A percentile compares a stretch with the other conserved stretches of the same genome.
Evolutionary conservation across 2,329 filamentous ascomycete species (phyloP).

Genomic region (Elsinoe perseae): DNA sequence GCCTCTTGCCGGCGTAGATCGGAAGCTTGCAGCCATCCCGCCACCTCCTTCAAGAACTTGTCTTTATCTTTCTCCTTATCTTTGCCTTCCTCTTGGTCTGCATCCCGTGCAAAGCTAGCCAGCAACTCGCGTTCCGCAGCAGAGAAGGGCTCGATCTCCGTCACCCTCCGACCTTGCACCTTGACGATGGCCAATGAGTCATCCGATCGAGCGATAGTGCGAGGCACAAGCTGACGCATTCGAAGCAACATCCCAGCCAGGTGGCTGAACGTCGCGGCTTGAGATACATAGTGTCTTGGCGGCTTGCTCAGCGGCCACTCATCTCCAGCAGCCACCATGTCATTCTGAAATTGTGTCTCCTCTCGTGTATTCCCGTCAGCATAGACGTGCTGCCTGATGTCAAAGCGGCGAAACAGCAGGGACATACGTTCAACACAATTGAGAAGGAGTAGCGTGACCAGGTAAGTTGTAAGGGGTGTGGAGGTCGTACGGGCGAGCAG

Average conservation of each 20-base stretch:
- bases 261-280: conserved; percentile 52
- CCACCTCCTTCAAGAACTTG: conserved; percentile 15
- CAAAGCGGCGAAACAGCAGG: conserved; percentile 42
- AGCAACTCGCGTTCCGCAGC: neutral
- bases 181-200: conserved; percentile 28
- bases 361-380: conserved; percentile 3
- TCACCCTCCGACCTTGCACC: conserved; percentile 11
- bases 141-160: conserved; percentile 3
- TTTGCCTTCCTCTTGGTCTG: neutral
- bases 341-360: neutral
- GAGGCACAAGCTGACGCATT: conserved; percentile 46
- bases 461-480: conserved; percentile 51
- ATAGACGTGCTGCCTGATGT: conserved; percentile 10
- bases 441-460: conserved; percentile 52
- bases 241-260: conserved; percentile 51
- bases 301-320: conserved; percentile 48
- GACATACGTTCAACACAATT: conserved; percentile 54
- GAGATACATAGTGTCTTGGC: conserved; percentile 45
- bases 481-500: conserved; percentile 51
- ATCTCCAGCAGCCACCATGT: neutral
- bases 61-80: conserved; percentile 19
- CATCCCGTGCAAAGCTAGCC: neutral
- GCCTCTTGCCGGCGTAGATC: conserved; percentile 18
- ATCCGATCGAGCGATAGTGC: conserved; percentile 29
- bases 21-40: conserved; percentile 22